These are phyloP conservation scores for Pestalotiopsis sp. DNA, from an alignment of 2,329 filamentous ascomycete genomes.

Conservation along the genomic window DNA sequence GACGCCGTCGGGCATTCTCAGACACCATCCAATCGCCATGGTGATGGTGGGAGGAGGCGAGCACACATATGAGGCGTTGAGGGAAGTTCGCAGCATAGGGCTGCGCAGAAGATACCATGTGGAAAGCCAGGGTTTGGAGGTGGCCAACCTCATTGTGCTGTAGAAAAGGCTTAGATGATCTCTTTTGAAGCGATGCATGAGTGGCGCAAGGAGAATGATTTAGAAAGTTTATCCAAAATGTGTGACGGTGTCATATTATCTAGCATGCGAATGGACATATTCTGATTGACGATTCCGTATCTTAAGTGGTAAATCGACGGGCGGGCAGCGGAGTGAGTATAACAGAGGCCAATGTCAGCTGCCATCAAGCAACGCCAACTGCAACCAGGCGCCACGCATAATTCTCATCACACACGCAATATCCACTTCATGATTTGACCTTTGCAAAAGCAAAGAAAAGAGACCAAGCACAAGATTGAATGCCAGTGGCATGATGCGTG, in stretches of 20 bases:
- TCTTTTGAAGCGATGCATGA: background rate
- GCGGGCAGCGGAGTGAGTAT: background rate
- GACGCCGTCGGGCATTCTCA: constrained; percentile 68
- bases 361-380: background rate
- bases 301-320: background rate
- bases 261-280: background rate
- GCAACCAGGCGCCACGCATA: background rate
- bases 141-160: constrained; percentile 76
- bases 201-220: background rate
- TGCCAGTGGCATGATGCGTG: background rate
- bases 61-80: constrained; percentile 64
- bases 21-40: constrained; percentile 76
- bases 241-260: background rate
- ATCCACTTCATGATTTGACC: background rate
- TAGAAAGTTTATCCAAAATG: no score
- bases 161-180: constrained; percentile 24
- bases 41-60: constrained; percentile 78
- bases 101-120: constrained; percentile 79
- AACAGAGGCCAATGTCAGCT: background rate
- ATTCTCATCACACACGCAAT: background rate
- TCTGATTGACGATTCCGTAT: background rate
- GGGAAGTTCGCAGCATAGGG: constrained; percentile 67
- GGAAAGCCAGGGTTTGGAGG: constrained; percentile 75
- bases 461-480: background rate
- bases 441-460: background rate